Base-by-base conservation (phyloP, 768 basidiomycete genomes). In the Filobasidium floriforme region DNA sequence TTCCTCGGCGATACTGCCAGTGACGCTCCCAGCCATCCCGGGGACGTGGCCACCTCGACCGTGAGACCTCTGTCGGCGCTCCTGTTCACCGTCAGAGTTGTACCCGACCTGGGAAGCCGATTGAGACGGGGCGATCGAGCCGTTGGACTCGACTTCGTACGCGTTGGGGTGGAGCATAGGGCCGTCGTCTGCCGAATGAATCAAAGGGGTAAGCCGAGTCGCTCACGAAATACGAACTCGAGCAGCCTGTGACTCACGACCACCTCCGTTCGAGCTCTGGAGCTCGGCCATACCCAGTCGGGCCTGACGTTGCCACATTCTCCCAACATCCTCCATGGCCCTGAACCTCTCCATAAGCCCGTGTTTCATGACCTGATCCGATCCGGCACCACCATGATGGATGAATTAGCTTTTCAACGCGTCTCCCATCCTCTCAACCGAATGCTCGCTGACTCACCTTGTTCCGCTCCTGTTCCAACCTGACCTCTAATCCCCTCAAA, bases 141-240 rank as follows among this genome's bases (percentile, higher is more conserved):
- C 73, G 67, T 78, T 78, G 29, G 77, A 78, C 62, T 78, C 77
- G 55, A 76, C 64, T 69, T 78, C 77, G 65, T 68, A 78, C 12
- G 77, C 75, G 65, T 76, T 70, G 22, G 72, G 59, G 22, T 69
- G 70, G 24, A 73, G 68, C 44, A 60, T 41, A 40, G 57, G 65
- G 2, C 67, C 67, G 14, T 68, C 67, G 62, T 55, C 67, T 63
- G 59, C 11, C 37, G 1, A 40, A 37, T 41, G 15, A 52, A 51
- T 7, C 6, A 14, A 1, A 51, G 32, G 10, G n/a, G 12, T 37
- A 37, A 7, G 22, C 46, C 19, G 12, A 3, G 5, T n/a, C n/a
- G n/a, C n/a, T n/a, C n/a, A n/a, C n/a, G n/a, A n/a, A n/a, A 54
- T 9, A 10, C 52, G 52, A 54, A 11, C 22, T 11, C 11, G 52